Percentiles rank a stretch among this genome's conserved stretches.
phyloP scores from a whole-genome alignment of 805 yeast species.

The Cyberlindnera bimundalis region DNA sequence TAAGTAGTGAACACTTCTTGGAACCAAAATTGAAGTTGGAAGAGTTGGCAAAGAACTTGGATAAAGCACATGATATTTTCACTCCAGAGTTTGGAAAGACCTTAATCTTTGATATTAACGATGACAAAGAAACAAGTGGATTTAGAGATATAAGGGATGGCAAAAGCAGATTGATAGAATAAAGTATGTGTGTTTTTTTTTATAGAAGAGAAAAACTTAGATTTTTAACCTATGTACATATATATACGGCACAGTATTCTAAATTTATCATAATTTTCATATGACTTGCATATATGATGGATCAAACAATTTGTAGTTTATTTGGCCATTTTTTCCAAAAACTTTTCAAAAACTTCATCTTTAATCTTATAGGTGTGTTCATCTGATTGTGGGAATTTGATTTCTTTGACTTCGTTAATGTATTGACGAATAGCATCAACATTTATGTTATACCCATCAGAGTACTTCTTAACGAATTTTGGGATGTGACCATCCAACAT shows the following conservation, averaged over 20 bases:
- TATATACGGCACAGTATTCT: neutral
- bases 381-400: constrained; percentile 57
- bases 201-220: no score
- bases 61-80: constrained; percentile 38
- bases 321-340: constrained; percentile 30
- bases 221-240: no score
- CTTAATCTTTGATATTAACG: constrained; percentile 38
- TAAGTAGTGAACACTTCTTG: constrained; percentile 81
- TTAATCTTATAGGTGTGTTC: constrained; percentile 68
- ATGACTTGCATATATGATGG: neutral
- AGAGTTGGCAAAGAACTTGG: constrained; percentile 41
- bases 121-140: constrained; percentile 13
- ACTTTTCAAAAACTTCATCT: constrained; percentile 51
- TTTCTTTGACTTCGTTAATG: constrained; percentile 51
- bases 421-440: constrained; percentile 52
- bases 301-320: no score
- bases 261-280: neutral
- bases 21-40: constrained; percentile 72
- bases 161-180: constrained; percentile 29
- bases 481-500: constrained; percentile 54
- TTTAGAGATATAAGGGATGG: constrained; percentile 30
- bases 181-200: no score
- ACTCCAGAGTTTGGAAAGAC: constrained; percentile 82
- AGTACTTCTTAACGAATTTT: constrained; percentile 75
- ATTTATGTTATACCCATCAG: constrained; percentile 46